These are phyloP conservation scores for Apium graveolens DNA, from an alignment of 129 eudicot species.

Conservation along the genomic window DNA sequence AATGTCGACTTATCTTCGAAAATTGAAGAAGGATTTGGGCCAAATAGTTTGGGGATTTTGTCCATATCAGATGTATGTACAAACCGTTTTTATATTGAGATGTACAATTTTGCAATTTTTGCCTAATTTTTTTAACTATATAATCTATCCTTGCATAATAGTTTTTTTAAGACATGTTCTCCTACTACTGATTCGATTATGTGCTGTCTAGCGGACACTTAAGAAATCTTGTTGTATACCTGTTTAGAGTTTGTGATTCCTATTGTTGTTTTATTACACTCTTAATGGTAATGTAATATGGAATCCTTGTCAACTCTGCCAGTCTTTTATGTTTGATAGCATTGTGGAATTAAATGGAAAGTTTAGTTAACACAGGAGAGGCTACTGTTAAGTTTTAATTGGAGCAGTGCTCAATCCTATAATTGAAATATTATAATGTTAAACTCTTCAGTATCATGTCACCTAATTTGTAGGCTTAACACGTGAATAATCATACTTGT, in stretches of 20 bases:
- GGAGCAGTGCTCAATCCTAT: neutral
- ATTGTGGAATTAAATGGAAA: neutral
- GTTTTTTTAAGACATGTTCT: neutral
- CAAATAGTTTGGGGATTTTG: constrained; percentile 75
- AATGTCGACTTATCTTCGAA: constrained; percentile 54
- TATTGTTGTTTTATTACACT: neutral
- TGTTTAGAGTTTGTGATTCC: neutral
- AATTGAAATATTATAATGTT: neutral
- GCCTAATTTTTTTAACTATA: neutral
- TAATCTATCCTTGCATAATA: neutral
- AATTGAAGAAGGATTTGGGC: constrained; percentile 88
- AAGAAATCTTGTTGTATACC: neutral
- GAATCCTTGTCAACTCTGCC: neutral
- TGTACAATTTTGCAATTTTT: neutral
- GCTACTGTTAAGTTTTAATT: neutral
- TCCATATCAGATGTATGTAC: constrained; percentile 57
- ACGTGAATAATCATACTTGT: neutral
- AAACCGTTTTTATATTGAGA: neutral
- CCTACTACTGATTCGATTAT: neutral
- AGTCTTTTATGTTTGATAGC: neutral
- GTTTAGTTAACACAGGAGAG: neutral
- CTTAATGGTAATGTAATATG: neutral
- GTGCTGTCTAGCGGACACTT: neutral
- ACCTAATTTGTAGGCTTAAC: neutral
- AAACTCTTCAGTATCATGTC: neutral